These are phyloP conservation scores for Termitomyces sp. DNA, from an alignment of 768 basidiomycete genomes.

Conservation along the genomic window DNA sequence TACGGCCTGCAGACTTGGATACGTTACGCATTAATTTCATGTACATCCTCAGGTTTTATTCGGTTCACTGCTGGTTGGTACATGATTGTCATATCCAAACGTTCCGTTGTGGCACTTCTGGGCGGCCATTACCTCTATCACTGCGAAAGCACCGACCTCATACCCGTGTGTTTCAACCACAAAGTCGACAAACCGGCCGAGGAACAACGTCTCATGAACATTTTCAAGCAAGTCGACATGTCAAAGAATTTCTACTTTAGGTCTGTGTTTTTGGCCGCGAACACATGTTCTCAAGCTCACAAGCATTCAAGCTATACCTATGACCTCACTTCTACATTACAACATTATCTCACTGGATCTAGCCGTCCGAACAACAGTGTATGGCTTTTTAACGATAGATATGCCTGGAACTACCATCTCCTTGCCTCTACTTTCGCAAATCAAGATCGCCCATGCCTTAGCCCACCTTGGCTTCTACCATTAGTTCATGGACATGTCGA, in stretches of 20 bases:
- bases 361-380: slow-evolving; percentile 35
- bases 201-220: slow-evolving; percentile 81
- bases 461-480: slow-evolving; percentile 83
- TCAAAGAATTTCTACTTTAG: slow-evolving; percentile 99
- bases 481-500: slow-evolving; percentile 96
- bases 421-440: slow-evolving; percentile 62
- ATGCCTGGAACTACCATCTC: slow-evolving; percentile 94
- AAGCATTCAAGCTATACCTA: slow-evolving; percentile 79
- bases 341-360: slow-evolving; percentile 77
- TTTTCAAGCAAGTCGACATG: slow-evolving; percentile 96
- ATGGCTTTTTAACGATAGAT: slow-evolving; percentile 81
- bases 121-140: slow-evolving; percentile 97
- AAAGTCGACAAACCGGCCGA: slow-evolving; percentile 85
- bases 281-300: background rate
- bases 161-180: slow-evolving; percentile 72
- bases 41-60: slow-evolving; percentile 64
- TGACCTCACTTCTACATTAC: slow-evolving; percentile 93
- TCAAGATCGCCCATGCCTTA: slow-evolving; percentile 31
- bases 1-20: slow-evolving; percentile 20
- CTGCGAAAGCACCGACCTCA: slow-evolving; percentile 85
- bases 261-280: slow-evolving; percentile 31
- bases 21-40: background rate
- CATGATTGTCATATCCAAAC: slow-evolving; percentile 84
- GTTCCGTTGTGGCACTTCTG: slow-evolving; percentile 87
- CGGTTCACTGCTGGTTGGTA: slow-evolving; percentile 96